Evolutionary conservation across 73 alveolate genomes (phyloP), one percentile per base, ranked within the genome.

Genomic region (Paramecium caudatum): DNA sequence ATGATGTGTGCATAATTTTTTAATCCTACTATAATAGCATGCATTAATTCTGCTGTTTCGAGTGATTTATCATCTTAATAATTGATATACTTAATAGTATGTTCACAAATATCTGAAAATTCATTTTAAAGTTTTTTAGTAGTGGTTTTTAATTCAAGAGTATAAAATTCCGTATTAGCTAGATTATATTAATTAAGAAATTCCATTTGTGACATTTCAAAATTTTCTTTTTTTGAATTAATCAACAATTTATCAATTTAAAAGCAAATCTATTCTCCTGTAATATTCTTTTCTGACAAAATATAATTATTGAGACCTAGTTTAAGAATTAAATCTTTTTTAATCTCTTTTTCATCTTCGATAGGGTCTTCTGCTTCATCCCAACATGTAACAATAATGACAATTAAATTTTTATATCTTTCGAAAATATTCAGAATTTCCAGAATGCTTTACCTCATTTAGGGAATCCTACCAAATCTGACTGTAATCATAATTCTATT

Each of bases 351-450:
- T 33, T 82, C 47, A 34, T 21, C 62, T 13, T 82, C 39, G 1
- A 17, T 5, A 30, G 43, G 82, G 30, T 49, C 49, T 30, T 49
- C 82, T 27, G 50, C 50, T 47, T 1, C 49, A 50, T 82, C 91
- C 91, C 91, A 82, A 48, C 49, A 55, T n/a, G 91, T 82, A 5
- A 82, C 46, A 8, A 82, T 37, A 12, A 82, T 37, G 0, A 83
- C 49, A 5, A 82, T 49, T 43, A 82, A 15, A 34, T 82, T 36
- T 0, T 16, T 34, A 34, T 39, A 82, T 27, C 82, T 62, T 16
- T 43, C 9, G 12, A 82, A 23, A 23, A 61, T 23, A 19, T 43
- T 37, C 3, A 82, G 17, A 36, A 7, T 21, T 82, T 82, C 82
- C 27, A 36, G 17, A 27, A 82, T 33, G 36, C 34, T 61, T 19